A percentile compares a stretch with the other conserved stretches of the same genome.
Evolutionary conservation across 1,284 basidiomycete species (phyloP).

Genomic region (Puccinia horiana): DNA sequence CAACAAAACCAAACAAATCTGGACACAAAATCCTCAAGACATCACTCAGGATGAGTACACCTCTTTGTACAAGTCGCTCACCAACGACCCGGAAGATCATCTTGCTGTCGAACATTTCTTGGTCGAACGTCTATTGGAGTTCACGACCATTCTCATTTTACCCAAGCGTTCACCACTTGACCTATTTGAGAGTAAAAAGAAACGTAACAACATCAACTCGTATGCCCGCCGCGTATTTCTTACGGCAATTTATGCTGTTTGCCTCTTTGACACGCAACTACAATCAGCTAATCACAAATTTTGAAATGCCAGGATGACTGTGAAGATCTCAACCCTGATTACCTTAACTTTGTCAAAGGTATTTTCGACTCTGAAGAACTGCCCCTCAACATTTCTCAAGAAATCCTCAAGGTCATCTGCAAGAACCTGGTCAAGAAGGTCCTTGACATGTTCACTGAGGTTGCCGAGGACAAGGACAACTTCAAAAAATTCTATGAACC

Average conservation of each 20-base stretch:
- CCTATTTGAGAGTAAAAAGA: slow-evolving; percentile 99
- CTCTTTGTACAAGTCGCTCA: slow-evolving; percentile 98
- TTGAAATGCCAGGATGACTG: slow-evolving; percentile 73
- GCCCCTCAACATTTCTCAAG: slow-evolving; percentile 99
- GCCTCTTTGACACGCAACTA: neutral
- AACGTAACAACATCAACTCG: slow-evolving; percentile 99
- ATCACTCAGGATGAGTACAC: slow-evolving; percentile 91
- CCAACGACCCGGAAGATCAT: slow-evolving; percentile 99
- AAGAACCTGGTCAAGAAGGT: slow-evolving; percentile 89
- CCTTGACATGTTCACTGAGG: slow-evolving; percentile 90
- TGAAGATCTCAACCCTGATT: slow-evolving; percentile 99
- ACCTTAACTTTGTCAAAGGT: slow-evolving; percentile 99
- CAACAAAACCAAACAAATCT: slow-evolving; percentile 99
- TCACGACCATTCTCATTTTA: slow-evolving; percentile 97
- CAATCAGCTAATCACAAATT: neutral
- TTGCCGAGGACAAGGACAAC: slow-evolving; percentile 99
- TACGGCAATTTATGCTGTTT: slow-evolving; percentile 76
- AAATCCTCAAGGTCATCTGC: slow-evolving; percentile 99
- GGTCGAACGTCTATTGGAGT: slow-evolving; percentile 99
- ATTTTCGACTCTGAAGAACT: slow-evolving; percentile 99
- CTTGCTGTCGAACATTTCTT: slow-evolving; percentile 99
- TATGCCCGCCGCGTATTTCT: slow-evolving; percentile 99
- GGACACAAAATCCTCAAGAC: slow-evolving; percentile 93
- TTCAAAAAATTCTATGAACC: slow-evolving; percentile 91
- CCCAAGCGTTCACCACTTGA: slow-evolving; percentile 98